Evolutionary conservation across 352 stramenopile species (phyloP).

Genomic region (Globisporangium splendens): DNA sequence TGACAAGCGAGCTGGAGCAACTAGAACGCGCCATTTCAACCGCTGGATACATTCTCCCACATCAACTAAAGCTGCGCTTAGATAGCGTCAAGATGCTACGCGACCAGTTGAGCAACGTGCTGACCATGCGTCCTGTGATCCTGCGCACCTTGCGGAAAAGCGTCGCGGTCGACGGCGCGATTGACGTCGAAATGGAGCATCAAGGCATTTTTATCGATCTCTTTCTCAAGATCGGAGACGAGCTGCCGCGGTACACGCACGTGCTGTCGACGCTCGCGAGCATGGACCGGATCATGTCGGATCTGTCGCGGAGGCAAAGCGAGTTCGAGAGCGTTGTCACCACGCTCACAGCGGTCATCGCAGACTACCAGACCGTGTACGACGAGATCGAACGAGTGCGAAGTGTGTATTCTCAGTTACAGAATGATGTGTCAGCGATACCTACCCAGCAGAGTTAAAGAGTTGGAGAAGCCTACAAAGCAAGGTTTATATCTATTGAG

Average conservation of each 20-base stretch:
- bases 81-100: slow-evolving; percentile 17
- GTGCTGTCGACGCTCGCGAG: slow-evolving; percentile 23
- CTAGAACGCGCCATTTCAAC: slow-evolving; percentile 27
- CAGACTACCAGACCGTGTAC: slow-evolving; percentile 22
- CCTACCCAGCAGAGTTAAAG: neutral
- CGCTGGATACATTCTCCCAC: slow-evolving; percentile 18
- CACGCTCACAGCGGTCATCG: slow-evolving; percentile 19
- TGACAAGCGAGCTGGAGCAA: slow-evolving; percentile 33
- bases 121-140: slow-evolving; percentile 36
- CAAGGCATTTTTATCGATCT: slow-evolving; percentile 44
- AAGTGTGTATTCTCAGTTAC: slow-evolving; percentile 25
- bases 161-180: slow-evolving; percentile 20
- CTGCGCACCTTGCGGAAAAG: slow-evolving; percentile 35
- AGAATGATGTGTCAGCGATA: neutral
- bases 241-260: slow-evolving; percentile 29
- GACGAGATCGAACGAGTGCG: slow-evolving; percentile 26
- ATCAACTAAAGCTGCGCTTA: slow-evolving; percentile 26
- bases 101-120: slow-evolving; percentile 22
- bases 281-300: slow-evolving; percentile 6
- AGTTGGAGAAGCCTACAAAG: neutral
- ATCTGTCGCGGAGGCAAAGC: slow-evolving; percentile 12
- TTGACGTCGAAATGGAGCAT: slow-evolving; percentile 42
- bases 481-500: neutral
- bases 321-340: slow-evolving; percentile 25
- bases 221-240: slow-evolving; percentile 44